Conservation (phyloP, 495 filamentous ascomycete genomes). For the Elasticomyces elasticus region DNA sequence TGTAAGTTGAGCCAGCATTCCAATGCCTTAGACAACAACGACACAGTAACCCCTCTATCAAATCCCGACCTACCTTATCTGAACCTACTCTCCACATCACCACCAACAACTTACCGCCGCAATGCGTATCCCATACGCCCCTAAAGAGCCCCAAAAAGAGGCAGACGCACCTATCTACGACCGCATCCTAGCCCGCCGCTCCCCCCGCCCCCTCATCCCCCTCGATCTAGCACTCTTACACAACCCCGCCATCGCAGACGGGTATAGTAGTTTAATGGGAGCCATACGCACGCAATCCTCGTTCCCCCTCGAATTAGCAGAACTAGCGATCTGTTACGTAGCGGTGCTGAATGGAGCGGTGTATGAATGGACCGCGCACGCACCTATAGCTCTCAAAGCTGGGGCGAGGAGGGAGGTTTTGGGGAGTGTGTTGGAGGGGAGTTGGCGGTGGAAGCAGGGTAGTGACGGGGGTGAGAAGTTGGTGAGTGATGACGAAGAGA, state of each 20-base stretch:
- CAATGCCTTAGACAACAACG: too few relatives aligned
- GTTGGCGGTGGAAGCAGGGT: neutral
- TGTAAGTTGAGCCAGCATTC: too few relatives aligned
- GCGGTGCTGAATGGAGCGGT: slow-evolving; percentile 30
- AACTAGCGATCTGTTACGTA: slow-evolving; percentile 31
- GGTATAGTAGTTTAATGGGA: slow-evolving; percentile 31
- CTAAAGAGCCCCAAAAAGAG: slow-evolving; percentile 20
- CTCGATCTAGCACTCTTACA: slow-evolving; percentile 32
- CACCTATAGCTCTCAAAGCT: slow-evolving; percentile 24
- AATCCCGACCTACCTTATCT: neutral
- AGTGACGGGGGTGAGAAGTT: slow-evolving; percentile 4
- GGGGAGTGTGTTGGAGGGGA: slow-evolving; percentile 26
- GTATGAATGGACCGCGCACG: slow-evolving; percentile 32
- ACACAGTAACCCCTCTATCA: neutral
- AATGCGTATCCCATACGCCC: slow-evolving; percentile 33
- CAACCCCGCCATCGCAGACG: slow-evolving; percentile 30
- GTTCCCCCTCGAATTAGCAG: slow-evolving; percentile 22
- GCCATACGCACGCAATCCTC: slow-evolving; percentile 28
- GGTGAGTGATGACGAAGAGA: slow-evolving; percentile 23
- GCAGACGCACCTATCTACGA: slow-evolving; percentile 24
- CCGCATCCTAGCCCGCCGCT: slow-evolving; percentile 27
- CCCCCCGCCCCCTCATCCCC: slow-evolving; percentile 25
- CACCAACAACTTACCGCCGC: slow-evolving; percentile 4
- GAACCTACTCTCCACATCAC: neutral
- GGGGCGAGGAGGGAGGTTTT: slow-evolving; percentile 45